Conservation (phyloP, 2,329 filamentous ascomycete species). For the Pseudocercospora pini-densiflorae region DNA sequence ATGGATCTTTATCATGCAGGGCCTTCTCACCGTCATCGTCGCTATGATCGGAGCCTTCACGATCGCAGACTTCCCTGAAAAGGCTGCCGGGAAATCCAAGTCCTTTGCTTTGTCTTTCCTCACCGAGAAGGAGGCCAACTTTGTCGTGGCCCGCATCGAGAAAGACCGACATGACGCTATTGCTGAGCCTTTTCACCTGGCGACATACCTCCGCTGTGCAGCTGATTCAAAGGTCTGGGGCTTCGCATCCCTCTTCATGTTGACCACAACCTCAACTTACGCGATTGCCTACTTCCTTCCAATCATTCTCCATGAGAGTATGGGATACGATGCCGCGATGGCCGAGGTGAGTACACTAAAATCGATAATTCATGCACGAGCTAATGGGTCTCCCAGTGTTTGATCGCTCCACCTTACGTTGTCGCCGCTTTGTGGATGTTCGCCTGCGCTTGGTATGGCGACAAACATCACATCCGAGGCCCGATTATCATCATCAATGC, state of each 20-base stretch:
- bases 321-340: conserved; percentile 39
- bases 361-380: neutral
- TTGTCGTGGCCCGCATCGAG: conserved; percentile 57
- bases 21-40: conserved; percentile 46
- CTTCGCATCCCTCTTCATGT: conserved; percentile 54
- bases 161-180: conserved; percentile 58
- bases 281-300: conserved; percentile 44
- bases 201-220: conserved; percentile 40
- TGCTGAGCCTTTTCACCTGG: conserved; percentile 52
- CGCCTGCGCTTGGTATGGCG: conserved; percentile 36
- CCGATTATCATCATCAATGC: conserved; percentile 43
- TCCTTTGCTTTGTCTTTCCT: conserved; percentile 48
- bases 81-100: conserved; percentile 45
- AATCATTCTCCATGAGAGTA: conserved; percentile 43
- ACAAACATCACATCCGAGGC: conserved; percentile 42
- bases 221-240: conserved; percentile 60
- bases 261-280: conserved; percentile 57
- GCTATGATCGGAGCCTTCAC: conserved; percentile 48
- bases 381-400: conserved; percentile 20
- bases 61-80: conserved; percentile 50
- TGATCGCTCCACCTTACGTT: conserved; percentile 42
- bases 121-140: conserved; percentile 52
- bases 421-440: conserved; percentile 44
- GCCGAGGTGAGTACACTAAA: conserved; percentile 26
- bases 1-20: conserved; percentile 53